phyloP scores from a whole-genome alignment of 768 basidiomycete species.

The Tulasnella sp. region DNA sequence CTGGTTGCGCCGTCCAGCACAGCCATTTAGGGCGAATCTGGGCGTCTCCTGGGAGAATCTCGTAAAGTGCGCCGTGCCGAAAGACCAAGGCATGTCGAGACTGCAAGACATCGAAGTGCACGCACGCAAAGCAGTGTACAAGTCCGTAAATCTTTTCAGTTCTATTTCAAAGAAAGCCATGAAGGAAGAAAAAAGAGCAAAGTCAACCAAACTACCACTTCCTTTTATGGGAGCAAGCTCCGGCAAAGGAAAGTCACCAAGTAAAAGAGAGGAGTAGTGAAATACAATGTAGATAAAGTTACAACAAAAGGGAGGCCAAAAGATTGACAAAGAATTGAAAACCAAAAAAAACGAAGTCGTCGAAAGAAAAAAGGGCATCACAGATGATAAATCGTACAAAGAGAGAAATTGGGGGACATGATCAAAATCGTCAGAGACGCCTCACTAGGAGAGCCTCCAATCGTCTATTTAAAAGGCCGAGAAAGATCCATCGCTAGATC shows the following conservation, averaged over 20 bases:
- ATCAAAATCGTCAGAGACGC: slow-evolving; percentile 6
- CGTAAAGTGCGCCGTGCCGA: not conserved
- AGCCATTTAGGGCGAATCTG: no score
- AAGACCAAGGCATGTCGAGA: not conserved
- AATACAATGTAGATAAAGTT: slow-evolving; percentile 17
- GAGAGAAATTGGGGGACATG: not conserved
- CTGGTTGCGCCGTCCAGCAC: no score
- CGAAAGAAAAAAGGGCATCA: not conserved
- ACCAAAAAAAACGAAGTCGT: not conserved
- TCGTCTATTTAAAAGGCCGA: not conserved
- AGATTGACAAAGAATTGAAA: not conserved
- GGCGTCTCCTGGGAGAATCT: not conserved
- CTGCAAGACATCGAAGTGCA: not conserved
- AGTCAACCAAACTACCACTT: not conserved
- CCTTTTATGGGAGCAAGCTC: not conserved
- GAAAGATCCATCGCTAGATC: not conserved
- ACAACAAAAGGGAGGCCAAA: not conserved
- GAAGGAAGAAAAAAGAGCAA: not conserved
- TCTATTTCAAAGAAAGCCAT: slow-evolving; percentile 5
- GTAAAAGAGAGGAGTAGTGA: not conserved
- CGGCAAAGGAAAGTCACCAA: not conserved
- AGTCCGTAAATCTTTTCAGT: slow-evolving; percentile 5
- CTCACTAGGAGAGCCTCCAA: not conserved
- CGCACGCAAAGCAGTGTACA: not conserved
- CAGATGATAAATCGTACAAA: slow-evolving; percentile 19